Conservation (phyloP, 805 yeast genomes). For the Candida railenensis region DNA sequence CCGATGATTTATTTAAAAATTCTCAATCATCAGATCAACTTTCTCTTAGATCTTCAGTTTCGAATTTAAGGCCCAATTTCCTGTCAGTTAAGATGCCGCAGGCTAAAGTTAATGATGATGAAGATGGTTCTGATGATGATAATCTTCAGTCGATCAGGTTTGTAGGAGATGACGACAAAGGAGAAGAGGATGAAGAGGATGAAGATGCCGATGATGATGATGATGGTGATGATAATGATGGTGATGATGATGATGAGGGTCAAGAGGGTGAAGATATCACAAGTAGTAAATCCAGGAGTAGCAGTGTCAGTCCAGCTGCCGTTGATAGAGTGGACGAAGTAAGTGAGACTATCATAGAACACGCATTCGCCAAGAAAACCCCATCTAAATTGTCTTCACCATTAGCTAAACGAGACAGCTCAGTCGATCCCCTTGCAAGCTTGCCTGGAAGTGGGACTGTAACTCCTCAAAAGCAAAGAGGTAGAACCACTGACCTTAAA, state of each 20-base stretch:
- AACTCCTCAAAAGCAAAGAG: conserved; percentile 9
- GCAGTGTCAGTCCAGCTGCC: neutral
- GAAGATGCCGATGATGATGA: conserved; percentile 11
- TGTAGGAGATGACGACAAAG: conserved; percentile 44
- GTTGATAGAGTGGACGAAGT: neutral
- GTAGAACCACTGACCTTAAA: conserved; percentile 5
- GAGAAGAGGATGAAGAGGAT: conserved; percentile 23
- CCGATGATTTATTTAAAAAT: conserved; percentile 1
- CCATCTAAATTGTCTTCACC: neutral
- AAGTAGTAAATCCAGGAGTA: conserved; percentile 3
- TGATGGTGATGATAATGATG: conserved; percentile 10
- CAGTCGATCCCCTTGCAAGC: conserved; percentile 11
- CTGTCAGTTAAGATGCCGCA: conserved; percentile 72
- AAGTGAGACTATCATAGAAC: neutral
- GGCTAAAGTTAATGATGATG: conserved; percentile 65
- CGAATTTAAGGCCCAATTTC: conserved; percentile 56
- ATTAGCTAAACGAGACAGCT: neutral
- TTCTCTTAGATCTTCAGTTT: conserved; percentile 32
- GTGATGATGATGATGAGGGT: conserved; percentile 10
- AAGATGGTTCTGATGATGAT: conserved; percentile 51
- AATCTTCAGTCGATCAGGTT: conserved; percentile 64
- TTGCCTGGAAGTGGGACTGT: conserved; percentile 9
- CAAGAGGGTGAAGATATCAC: conserved; percentile 6
- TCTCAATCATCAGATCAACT: conserved; percentile 19
- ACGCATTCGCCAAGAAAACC: neutral